Base-by-base conservation (phyloP, 169 alveolate species). In the Eimeria zaria region DNA sequence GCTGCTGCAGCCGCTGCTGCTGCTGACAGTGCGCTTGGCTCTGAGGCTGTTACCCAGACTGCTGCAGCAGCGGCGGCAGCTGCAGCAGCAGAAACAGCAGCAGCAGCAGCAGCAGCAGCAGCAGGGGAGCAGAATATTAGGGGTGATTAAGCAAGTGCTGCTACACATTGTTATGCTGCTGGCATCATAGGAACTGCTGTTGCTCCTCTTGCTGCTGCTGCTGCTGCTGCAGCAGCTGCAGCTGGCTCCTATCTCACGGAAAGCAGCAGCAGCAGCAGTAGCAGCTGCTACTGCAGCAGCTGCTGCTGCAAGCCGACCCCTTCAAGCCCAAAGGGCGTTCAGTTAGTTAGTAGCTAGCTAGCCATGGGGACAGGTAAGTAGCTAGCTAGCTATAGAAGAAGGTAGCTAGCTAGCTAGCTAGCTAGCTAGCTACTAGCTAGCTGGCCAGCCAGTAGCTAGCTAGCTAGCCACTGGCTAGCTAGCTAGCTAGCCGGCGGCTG, bases 21-120 rank as follows among this genome's bases (percentile, higher is more conserved):
- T n/a, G n/a, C n/a, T n/a, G n/a, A n/a, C n/a, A n/a, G n/a, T n/a
- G n/a, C n/a, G n/a, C n/a, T n/a, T n/a, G n/a, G n/a, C n/a, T n/a
- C n/a, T n/a, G n/a, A n/a, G n/a, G n/a, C n/a, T n/a, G n/a, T n/a
- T n/a, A n/a, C n/a, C n/a, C n/a, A n/a, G n/a, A 22, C 84, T 73
- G 51, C 84, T 41, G n/a, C 84, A 73, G 84, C 41, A n/a, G 51
- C 55, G 30, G 84, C 84, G 11, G 46, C 55, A 30, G 51, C 84
- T n/a, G n/a, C n/a, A n/a, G n/a, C n/a, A n/a, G n/a, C n/a, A n/a
- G n/a, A n/a, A n/a, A n/a, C n/a, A n/a, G 84, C 39, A 33, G 53
- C 84, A 73, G 53, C 84, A 30, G 84, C 84, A 73, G 84, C 84
- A 24, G 84, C 84, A 73, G 84, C 84, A 73, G 46, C 44, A 39